These are phyloP conservation scores for Fraxinus pennsylvanica DNA, from an alignment of 257 asterid species.

Conservation along the genomic window DNA sequence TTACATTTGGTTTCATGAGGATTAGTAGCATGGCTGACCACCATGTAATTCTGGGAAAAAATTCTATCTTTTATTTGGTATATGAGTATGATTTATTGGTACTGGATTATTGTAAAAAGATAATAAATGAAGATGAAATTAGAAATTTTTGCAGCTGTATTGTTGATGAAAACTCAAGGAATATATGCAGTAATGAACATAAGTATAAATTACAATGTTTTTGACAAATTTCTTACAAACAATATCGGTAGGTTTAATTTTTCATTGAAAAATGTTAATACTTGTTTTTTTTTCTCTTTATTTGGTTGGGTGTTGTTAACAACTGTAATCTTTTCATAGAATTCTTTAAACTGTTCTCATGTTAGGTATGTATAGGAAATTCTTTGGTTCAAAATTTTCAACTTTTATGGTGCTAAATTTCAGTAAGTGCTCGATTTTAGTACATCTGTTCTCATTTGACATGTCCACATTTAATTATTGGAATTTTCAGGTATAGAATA, in stretches of 20 bases:
- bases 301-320: conserved; percentile 10
- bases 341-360: neutral
- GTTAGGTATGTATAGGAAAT: conserved; percentile 7
- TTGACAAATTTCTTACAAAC: neutral
- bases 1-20: conserved; percentile 28
- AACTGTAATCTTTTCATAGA: neutral
- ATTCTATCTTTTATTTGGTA: conserved; percentile 5
- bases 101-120: conserved; percentile 25
- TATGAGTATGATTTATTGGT: conserved; percentile 24
- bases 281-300: neutral
- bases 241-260: neutral
- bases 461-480: conserved; percentile 5
- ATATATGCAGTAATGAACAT: neutral
- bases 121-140: neutral
- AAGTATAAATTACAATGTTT: neutral
- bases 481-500: conserved; percentile 9
- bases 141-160: conserved; percentile 2
- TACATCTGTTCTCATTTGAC: neutral
- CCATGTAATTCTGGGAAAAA: conserved; percentile 6
- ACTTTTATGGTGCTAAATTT: conserved; percentile 6
- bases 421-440: neutral
- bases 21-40: conserved; percentile 14
- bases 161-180: conserved; percentile 15
- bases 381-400: neutral
- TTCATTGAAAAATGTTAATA: neutral